Conservation (phyloP, 306 rosid genomes). For the Quercus cerris region DNA sequence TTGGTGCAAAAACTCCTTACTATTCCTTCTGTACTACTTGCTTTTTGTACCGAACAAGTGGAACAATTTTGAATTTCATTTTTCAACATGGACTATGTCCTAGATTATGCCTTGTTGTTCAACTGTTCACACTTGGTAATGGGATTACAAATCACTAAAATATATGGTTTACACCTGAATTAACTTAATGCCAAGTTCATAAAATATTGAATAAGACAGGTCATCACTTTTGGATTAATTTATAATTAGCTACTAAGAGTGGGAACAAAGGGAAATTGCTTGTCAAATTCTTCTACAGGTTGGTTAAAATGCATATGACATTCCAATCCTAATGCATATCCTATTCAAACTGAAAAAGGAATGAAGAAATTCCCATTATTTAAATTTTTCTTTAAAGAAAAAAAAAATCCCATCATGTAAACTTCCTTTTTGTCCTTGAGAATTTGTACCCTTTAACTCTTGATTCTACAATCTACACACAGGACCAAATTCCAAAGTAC, state of each 20-base stretch:
- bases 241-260: neutral
- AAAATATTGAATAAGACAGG: neutral
- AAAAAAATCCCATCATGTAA: neutral
- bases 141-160: neutral
- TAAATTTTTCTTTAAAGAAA: neutral
- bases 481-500: constrained; percentile 13
- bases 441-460: neutral
- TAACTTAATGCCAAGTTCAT: neutral
- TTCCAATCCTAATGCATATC: no score
- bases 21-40: neutral
- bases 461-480: constrained; percentile 5
- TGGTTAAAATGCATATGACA: neutral
- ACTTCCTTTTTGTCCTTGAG: neutral
- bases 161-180: neutral
- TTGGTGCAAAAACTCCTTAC: neutral
- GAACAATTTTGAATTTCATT: neutral
- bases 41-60: neutral
- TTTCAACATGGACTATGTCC: neutral
- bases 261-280: neutral
- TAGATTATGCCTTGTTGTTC: neutral
- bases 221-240: neutral
- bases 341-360: no score
- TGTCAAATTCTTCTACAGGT: neutral
- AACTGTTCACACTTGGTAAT: constrained; percentile 13
- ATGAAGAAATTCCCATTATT: neutral